Conservation (phyloP, 306 rosid species). For the Fragaria nilgerrensis region DNA sequence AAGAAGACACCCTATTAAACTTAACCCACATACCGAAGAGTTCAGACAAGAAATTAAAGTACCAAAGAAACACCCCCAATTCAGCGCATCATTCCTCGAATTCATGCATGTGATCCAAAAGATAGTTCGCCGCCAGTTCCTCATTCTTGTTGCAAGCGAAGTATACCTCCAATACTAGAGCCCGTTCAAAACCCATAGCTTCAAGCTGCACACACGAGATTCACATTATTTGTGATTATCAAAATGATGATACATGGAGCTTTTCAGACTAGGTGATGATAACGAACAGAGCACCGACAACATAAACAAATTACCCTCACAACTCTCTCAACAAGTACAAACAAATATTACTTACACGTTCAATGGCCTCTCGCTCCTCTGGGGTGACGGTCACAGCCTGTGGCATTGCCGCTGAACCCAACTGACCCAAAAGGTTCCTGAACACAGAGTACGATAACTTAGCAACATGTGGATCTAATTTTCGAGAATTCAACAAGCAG, state of each 20-base stretch:
- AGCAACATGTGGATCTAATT: not conserved
- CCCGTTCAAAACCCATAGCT: slow-evolving; percentile 81
- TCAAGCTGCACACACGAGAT: slow-evolving; percentile 47
- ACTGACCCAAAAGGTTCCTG: slow-evolving; percentile 37
- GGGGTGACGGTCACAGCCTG: slow-evolving; percentile 46
- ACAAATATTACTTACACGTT: slow-evolving; percentile 31
- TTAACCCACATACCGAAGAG: slow-evolving; percentile 20
- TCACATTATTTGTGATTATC: not conserved
- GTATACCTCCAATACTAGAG: slow-evolving; percentile 71
- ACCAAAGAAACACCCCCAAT: not conserved
- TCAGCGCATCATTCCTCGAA: slow-evolving; percentile 48
- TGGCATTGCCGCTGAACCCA: slow-evolving; percentile 43
- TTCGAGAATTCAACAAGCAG: not conserved
- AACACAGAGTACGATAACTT: not conserved
- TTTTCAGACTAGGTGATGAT: not conserved
- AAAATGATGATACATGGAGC: not conserved
- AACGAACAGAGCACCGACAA: not conserved
- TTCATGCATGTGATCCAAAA: slow-evolving; percentile 73
- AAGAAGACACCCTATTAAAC: slow-evolving; percentile 27
- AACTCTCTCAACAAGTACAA: not conserved
- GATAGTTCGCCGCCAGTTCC: slow-evolving; percentile 82
- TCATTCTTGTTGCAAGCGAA: slow-evolving; percentile 83
- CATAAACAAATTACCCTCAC: not conserved
- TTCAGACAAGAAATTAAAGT: not conserved
- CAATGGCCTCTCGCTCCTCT: slow-evolving; percentile 45